These are phyloP conservation scores for Lasiosphaeria ovina DNA, from an alignment of 495 filamentous ascomycete species.

Conservation along the genomic window DNA sequence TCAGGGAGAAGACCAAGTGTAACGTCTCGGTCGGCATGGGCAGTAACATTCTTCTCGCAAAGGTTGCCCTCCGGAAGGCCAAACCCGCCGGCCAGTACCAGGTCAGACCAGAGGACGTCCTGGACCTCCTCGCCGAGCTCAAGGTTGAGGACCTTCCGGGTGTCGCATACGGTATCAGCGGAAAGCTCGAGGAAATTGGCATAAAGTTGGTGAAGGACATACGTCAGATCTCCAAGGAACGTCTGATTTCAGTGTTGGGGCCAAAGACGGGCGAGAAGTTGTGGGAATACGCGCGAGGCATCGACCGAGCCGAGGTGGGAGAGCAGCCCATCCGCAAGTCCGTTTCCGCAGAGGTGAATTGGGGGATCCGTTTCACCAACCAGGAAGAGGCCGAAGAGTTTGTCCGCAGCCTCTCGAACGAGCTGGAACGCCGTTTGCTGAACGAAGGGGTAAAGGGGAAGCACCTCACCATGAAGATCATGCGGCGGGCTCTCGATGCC, in stretches of 20 bases:
- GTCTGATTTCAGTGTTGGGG: constrained; percentile 67
- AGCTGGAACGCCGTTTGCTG: constrained; percentile 74
- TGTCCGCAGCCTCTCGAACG: constrained; percentile 73
- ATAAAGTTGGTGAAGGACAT: constrained; percentile 80
- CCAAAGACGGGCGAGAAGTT: constrained; percentile 92
- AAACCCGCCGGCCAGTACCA: constrained; percentile 94
- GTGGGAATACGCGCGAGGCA: constrained; percentile 86
- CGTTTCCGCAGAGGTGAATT: constrained; percentile 94
- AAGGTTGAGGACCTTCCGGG: constrained; percentile 80
- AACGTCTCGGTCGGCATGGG: constrained; percentile 94
- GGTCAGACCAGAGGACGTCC: constrained; percentile 72
- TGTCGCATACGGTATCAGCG: constrained; percentile 79
- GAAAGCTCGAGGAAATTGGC: constrained; percentile 83
- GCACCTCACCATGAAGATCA: constrained; percentile 89
- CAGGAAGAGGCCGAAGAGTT: constrained; percentile 91
- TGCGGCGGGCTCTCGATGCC: constrained; percentile 80
- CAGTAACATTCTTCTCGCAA: constrained; percentile 84
- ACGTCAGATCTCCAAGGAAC: constrained; percentile 70
- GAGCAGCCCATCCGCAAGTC: constrained; percentile 79
- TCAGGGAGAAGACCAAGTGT: constrained; percentile 75
- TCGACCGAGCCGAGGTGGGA: constrained; percentile 84
- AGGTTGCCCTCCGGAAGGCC: constrained; percentile 84
- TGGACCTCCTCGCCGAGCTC: constrained; percentile 72
- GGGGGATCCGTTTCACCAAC: constrained; percentile 92
- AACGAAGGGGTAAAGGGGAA: constrained; percentile 82